A percentile compares a stretch with the other conserved stretches of the same genome.
These are phyloP conservation scores for Boletus reticuloceps DNA, from an alignment of 768 basidiomycete species.

Conservation along the genomic window DNA sequence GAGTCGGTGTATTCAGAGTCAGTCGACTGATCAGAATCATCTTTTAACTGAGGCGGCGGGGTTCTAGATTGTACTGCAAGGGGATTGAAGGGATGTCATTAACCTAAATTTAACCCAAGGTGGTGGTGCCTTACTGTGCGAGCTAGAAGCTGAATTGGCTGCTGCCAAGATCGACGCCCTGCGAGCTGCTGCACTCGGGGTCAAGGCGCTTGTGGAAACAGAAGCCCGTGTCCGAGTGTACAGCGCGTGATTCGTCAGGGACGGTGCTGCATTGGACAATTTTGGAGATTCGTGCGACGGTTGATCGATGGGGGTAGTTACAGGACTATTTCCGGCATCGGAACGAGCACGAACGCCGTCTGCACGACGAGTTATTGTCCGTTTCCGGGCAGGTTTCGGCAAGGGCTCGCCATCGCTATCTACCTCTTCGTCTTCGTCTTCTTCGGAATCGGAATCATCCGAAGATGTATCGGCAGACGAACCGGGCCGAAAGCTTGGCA, in stretches of 20 bases:
- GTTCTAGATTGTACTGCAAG: constrained; percentile 4
- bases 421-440: constrained; percentile 35
- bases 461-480: constrained; percentile 27
- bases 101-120: not conserved
- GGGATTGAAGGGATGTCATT: not conserved
- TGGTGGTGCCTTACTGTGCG: constrained; percentile 28
- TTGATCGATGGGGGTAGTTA: not conserved
- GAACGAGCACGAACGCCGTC: constrained; percentile 12
- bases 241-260: constrained; percentile 23
- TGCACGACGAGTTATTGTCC: constrained; percentile 31
- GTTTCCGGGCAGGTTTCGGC: constrained; percentile 33
- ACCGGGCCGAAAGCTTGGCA: constrained; percentile 8
- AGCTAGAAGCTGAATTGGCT: constrained; percentile 27
- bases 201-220: constrained; percentile 55
- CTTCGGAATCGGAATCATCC: constrained; percentile 36
- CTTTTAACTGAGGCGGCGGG: constrained; percentile 1
- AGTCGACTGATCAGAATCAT: constrained; percentile 24
- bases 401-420: constrained; percentile 35
- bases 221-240: constrained; percentile 45
- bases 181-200: constrained; percentile 50
- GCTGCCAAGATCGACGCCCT: constrained; percentile 43
- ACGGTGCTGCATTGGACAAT: constrained; percentile 22
- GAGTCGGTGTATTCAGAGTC: constrained; percentile 43
- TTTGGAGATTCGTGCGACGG: constrained; percentile 1
- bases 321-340: constrained; percentile 15